Evolutionary conservation across 208 protist species (phyloP).

Genomic region (Naegleria fowleri): DNA sequence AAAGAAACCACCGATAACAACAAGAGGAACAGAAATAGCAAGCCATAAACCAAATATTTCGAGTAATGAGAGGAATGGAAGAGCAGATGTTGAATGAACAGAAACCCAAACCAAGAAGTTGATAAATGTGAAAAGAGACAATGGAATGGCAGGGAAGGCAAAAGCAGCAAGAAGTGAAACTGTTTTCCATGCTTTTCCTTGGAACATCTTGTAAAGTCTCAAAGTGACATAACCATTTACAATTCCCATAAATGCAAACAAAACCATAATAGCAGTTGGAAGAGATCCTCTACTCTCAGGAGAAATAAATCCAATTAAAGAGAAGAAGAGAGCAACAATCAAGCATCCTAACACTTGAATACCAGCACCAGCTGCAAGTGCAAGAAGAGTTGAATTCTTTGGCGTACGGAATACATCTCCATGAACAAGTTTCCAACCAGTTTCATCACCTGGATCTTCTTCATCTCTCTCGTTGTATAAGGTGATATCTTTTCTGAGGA

Average conservation of each 20-base stretch:
- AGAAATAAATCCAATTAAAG: constrained; percentile 71
- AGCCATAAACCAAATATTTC: constrained; percentile 70
- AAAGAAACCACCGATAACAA: constrained; percentile 86
- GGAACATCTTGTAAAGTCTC: constrained; percentile 34
- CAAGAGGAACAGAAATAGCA: constrained; percentile 87
- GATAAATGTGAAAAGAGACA: constrained; percentile 50
- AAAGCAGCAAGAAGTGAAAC: constrained; percentile 44
- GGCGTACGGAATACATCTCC: constrained; percentile 73
- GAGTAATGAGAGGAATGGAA: constrained; percentile 59
- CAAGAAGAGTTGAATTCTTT: constrained; percentile 46
- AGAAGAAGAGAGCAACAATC: constrained; percentile 49
- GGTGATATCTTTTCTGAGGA: constrained; percentile 66
- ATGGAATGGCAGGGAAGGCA: constrained; percentile 51
- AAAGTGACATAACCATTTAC: constrained; percentile 29
- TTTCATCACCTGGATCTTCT: constrained; percentile 62
- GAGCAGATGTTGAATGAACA: constrained; percentile 55
- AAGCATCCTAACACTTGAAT: constrained; percentile 65
- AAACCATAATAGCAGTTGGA: constrained; percentile 30
- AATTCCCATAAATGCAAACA: constrained; percentile 38
- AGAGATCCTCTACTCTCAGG: constrained; percentile 56
- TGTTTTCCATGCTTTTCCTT: constrained; percentile 32
- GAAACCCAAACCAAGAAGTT: constrained; percentile 56
- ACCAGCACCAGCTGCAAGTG: constrained; percentile 58
- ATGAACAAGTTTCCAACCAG: constrained; percentile 77
- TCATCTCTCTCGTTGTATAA: constrained; percentile 55